A percentile compares a stretch with the other conserved stretches of the same genome.
phyloP scores from a whole-genome alignment of 2,329 filamentous ascomycete genomes.

The Pestalotiopsis sp. region DNA sequence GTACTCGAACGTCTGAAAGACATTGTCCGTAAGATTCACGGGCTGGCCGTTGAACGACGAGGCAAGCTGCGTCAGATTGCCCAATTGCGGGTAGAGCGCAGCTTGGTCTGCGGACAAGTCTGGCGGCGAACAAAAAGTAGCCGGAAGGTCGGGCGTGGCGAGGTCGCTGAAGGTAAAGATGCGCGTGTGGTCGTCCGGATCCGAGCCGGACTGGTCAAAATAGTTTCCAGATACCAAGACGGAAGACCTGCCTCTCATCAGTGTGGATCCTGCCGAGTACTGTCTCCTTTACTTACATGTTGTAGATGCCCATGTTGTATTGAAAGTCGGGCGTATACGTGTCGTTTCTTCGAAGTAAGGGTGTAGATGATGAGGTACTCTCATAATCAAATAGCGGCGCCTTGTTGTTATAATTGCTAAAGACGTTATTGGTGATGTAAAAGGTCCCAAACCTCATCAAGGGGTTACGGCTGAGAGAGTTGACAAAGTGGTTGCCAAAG shows the following conservation, averaged over 20 bases:
- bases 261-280: background rate
- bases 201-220: slow-evolving; percentile 19
- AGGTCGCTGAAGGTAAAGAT: slow-evolving; percentile 23
- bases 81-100: slow-evolving; percentile 2
- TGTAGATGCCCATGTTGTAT: slow-evolving; percentile 24
- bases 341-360: background rate
- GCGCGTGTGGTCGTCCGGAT: slow-evolving; percentile 19
- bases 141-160: slow-evolving; percentile 18
- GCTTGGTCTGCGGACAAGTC: slow-evolving; percentile 15
- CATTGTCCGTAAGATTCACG: slow-evolving; percentile 20
- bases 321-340: slow-evolving; percentile 21
- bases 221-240: slow-evolving; percentile 24
- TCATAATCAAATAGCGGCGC: slow-evolving; percentile 16
- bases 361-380: background rate
- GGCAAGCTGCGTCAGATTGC: slow-evolving; percentile 3
- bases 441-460: slow-evolving; percentile 26
- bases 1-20: slow-evolving; percentile 19
- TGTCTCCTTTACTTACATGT: slow-evolving; percentile 17
- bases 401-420: slow-evolving; percentile 20
- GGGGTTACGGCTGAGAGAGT: slow-evolving; percentile 22
- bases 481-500: slow-evolving; percentile 22
- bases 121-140: slow-evolving; percentile 21
- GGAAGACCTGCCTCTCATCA: slow-evolving; percentile 18
- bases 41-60: slow-evolving; percentile 15
- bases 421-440: slow-evolving; percentile 23